Percentiles rank a stretch among this genome's conserved stretches.
Evolutionary conservation across 129 eudicot genomes (phyloP).

Genomic region (Calendula officinalis): DNA sequence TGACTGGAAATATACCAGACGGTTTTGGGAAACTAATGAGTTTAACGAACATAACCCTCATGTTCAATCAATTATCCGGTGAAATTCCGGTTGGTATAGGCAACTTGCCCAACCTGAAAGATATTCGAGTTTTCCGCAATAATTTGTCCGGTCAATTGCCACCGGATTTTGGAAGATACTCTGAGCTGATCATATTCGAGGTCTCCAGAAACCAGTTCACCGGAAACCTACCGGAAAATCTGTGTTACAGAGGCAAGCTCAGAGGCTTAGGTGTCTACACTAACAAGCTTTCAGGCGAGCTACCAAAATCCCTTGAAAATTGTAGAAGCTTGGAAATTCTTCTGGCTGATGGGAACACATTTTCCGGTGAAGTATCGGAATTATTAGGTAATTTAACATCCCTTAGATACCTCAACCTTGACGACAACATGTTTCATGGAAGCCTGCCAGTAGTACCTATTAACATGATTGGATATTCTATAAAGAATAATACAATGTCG

Average conservation of each 20-base stretch:
- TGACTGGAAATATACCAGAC: conserved; percentile 57
- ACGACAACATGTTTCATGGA: conserved; percentile 10
- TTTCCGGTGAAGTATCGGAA: conserved; percentile 41
- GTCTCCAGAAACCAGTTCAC: conserved; percentile 26
- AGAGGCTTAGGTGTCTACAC: conserved; percentile 38
- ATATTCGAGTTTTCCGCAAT: conserved; percentile 43
- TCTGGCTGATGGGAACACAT: conserved; percentile 34
- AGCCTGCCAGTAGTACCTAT: neutral
- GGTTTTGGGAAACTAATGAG: conserved; percentile 50
- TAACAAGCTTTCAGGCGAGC: conserved; percentile 50
- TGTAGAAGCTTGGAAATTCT: conserved; percentile 49
- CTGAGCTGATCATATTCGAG: neutral
- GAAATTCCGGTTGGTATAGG: conserved; percentile 54
- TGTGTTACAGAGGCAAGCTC: conserved; percentile 48
- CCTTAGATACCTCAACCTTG: neutral
- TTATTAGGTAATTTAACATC: neutral
- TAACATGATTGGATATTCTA: neutral
- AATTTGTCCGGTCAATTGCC: conserved; percentile 64
- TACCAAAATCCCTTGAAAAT: conserved; percentile 53
- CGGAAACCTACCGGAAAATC: conserved; percentile 45
- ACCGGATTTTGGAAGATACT: conserved; percentile 57
- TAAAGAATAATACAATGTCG: conserved; percentile 4
- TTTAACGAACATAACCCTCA: conserved; percentile 46
- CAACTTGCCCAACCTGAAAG: conserved; percentile 42
- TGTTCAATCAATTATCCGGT: conserved; percentile 59